Base-by-base conservation (phyloP, 306 rosid species). In the Adenanthera pavonina region DNA sequence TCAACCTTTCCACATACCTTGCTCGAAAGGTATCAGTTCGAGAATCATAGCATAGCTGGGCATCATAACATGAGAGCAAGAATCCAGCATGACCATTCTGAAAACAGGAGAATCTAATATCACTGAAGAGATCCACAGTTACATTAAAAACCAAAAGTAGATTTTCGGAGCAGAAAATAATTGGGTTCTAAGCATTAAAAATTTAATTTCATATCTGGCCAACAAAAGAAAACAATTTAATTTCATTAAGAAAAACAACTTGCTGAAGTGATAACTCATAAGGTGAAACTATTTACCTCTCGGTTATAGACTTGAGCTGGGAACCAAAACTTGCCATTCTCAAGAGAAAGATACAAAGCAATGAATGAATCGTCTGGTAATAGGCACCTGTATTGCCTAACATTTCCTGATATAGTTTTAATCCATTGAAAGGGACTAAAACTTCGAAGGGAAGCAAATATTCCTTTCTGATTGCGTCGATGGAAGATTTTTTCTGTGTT, bases 231-330 rank as follows among this genome's bases (percentile, higher is more conserved):
- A 25, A 25, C 30, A 25, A 25, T 25, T 25, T 25, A 25, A 25
- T 25, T 25, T 25, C 30, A 25, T 25, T 13, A 44, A 59, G 40
- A 3, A 56, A 34, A 53, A 41, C 4, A 35, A 36, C 57, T 3
- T 11, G 15, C 5, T 60, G 35, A 25, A 9, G 66, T 59, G 65
- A 59, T 10, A 25, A 61, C 19, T 14, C 36, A 52, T 61, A 43
- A 54, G 70, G 6, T 49, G 34, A 79, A 81, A 82, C 62, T 15
- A 84, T 72, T 76, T 87, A 95, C 99, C 97, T 93, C 98, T 10
- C 99, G 91, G 81, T 96, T 96, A 81, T 89, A 96, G 81, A 96
- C 99, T 88, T 96, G 99, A 77, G 94, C 97, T 36, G 98, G 99
- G 79, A 96, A 96, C 97, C 97, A 96, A 81, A 92, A 83, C 69